These are phyloP conservation scores for Kurtzmaniella cleridarum DNA, from an alignment of 805 yeast species.

Conservation along the genomic window DNA sequence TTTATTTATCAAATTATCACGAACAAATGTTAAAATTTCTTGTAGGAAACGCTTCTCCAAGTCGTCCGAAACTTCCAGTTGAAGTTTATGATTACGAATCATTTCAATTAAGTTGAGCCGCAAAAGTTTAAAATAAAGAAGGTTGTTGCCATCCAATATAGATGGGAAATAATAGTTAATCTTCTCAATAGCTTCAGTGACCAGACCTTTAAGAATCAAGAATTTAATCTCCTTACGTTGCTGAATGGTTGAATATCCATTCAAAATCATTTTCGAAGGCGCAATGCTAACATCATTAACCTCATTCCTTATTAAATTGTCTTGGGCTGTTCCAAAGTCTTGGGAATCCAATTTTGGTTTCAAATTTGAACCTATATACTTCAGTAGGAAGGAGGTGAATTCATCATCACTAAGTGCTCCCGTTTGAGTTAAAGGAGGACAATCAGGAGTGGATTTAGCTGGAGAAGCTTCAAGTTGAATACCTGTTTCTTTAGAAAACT, in stretches of 20 bases:
- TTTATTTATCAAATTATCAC: slow-evolving; percentile 55
- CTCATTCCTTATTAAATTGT: too few relatives aligned
- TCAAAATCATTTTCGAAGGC: not conserved
- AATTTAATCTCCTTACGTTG: slow-evolving; percentile 50
- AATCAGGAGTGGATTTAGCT: not conserved
- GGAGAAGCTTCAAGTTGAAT: slow-evolving; percentile 12
- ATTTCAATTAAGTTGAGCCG: slow-evolving; percentile 75
- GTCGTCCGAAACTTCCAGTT: slow-evolving; percentile 12
- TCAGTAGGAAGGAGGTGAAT: slow-evolving; percentile 2
- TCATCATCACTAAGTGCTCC: slow-evolving; percentile 10
- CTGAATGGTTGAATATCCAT: slow-evolving; percentile 46
- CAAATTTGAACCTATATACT: too few relatives aligned
- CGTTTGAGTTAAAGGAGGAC: slow-evolving; percentile 8
- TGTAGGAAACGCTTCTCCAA: slow-evolving; percentile 47
- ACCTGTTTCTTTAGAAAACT: slow-evolving; percentile 55
- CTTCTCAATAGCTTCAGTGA: slow-evolving; percentile 51
- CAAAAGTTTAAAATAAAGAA: slow-evolving; percentile 66
- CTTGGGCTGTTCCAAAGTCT: too few relatives aligned
- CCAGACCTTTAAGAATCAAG: slow-evolving; percentile 53
- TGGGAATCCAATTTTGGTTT: too few relatives aligned
- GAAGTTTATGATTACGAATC: slow-evolving; percentile 49
- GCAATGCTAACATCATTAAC: too few relatives aligned
- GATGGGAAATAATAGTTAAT: slow-evolving; percentile 60
- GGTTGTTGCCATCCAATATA: slow-evolving; percentile 56
- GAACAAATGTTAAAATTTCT: slow-evolving; percentile 52